Evolutionary conservation across 1,284 basidiomycete species (phyloP), one percentile per base, ranked within the genome.

Genomic region (Xerocomus amazonicus): DNA sequence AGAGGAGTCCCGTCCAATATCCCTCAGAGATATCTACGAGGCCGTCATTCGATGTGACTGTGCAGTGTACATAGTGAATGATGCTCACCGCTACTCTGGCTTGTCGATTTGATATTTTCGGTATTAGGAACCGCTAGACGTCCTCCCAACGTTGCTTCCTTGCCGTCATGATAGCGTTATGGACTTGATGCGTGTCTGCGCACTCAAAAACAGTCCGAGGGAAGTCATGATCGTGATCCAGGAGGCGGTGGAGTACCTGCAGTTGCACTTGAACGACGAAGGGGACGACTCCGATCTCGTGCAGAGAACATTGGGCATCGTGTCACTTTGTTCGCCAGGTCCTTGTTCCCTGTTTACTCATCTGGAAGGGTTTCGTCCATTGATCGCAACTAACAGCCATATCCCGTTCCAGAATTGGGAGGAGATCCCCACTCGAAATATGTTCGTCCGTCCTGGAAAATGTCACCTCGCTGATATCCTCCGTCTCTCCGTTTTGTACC

Each of bases 141-240:
- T 69, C 35, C 60, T 65, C 36, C 58, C 61, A 6, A 29, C 9
- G n/a, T 40, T 65, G 13, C 56, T 65, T 37, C 50, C 65, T 17
- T 65, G 58, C 19, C 23, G 29, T 29, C 44, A 48, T 6, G 55
- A 61, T 41, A 56, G 56, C 4, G 53, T 63, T 29, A 40, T 44
- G 16, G 56, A 56, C 42, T 14, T 65, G 42, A 50, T 68, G 17
- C 52, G 34, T 36, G 19, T 29, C 13, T 65, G 61, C n/a, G 67
- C 56, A 19, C 33, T 49, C 36, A 33, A 43, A 6, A 44, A 39
- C 7, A 65, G 53, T 34, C 53, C 82, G 0, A 86, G 83, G 57
- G 86, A 89, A 60, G 67, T 80, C 3, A 57, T 83, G 6, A 78
- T 89, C 49, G 77, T 79, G 2, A 61, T 74, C 7, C 81, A 87